These are phyloP conservation scores for Pezicula rhizophila DNA, from an alignment of 2,329 filamentous ascomycete species.

Conservation along the genomic window DNA sequence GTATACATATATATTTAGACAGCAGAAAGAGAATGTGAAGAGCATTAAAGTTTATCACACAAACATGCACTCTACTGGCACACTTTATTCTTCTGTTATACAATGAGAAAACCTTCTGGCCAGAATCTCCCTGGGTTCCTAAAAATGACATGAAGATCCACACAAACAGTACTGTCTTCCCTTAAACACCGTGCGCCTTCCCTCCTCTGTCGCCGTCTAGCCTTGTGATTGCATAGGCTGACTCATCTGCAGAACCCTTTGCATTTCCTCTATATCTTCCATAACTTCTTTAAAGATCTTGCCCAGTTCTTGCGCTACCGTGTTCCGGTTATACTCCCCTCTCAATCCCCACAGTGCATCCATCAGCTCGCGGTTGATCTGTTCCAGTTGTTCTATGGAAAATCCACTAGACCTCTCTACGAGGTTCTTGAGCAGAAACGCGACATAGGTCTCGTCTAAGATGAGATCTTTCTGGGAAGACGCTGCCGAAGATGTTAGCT, in stretches of 20 bases:
- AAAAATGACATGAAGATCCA: too few species aligned
- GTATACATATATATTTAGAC: too few species aligned
- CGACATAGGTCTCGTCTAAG: conserved; percentile 33
- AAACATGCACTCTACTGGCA: too few species aligned
- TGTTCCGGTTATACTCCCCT: conserved; percentile 76
- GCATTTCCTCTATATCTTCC: conserved; percentile 51
- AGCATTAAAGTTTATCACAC: too few species aligned
- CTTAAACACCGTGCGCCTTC: background rate
- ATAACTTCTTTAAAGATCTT: conserved; percentile 73
- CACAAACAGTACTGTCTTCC: too few species aligned
- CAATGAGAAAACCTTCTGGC: too few species aligned
- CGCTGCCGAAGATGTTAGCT: conserved; percentile 19
- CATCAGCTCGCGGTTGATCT: conserved; percentile 88
- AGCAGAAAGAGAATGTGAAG: too few species aligned
- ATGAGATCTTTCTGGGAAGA: conserved; percentile 28
- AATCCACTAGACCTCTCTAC: conserved; percentile 23
- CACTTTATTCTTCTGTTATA: too few species aligned
- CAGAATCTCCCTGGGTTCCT: too few species aligned
- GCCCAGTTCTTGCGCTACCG: conserved; percentile 58
- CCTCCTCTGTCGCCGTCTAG: background rate
- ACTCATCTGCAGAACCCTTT: conserved; percentile 21
- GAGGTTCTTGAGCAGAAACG: conserved; percentile 16
- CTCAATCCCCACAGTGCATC: conserved; percentile 77
- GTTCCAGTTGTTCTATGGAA: conserved; percentile 86
- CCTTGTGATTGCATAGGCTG: conserved; percentile 10